Base-by-base conservation (phyloP, 805 yeast genomes). In the Candida corydali region DNA sequence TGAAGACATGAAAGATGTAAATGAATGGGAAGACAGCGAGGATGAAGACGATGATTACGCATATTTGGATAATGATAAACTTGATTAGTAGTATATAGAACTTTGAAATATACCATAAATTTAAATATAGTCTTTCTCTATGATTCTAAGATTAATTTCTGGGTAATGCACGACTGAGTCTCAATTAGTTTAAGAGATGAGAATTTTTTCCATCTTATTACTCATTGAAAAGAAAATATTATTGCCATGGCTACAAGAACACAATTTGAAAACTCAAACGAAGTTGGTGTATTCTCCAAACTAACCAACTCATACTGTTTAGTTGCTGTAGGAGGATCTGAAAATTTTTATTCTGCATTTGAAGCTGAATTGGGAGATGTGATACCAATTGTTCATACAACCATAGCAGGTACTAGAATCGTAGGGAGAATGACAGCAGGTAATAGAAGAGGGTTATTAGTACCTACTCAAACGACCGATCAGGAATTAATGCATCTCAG, bases 371-470 rank as follows among this genome's bases (percentile, higher is more conserved):
- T 94, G 46, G 97, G 97, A 43, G 98, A 89, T 64, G 88, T 87
- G 36, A 80, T 93, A 45, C 99, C 99, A 37, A 86, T 93, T 54
- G 93, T 86, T 45, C 96, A 93, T 59, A 87, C 98, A 37, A 93
- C 98, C 41, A 93, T 93, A 52, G 97, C 97, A 22, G 98, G 98
- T 51, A 89, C 95, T 54, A 82, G 98, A 68, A 93, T 93, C 47
- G 83, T 93, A 43, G 99, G 99, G 55, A 78, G 98, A 64, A 84
- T 93, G 94, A 85, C 96, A 28, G 97, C 96, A 30, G 98, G 96
- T 54, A 93, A 93, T 76, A 83, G 98, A 72, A 80, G 98, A 61
- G 99, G 99, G 24, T 70, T 93, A 46, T 75, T 93, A 41, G 98
- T 93, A 11, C 99, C 99, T 44, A 85, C 95, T 9, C 96, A 89